Evolutionary conservation across 768 basidiomycete species (phyloP).

Genomic region (Filobasidium floriforme): DNA sequence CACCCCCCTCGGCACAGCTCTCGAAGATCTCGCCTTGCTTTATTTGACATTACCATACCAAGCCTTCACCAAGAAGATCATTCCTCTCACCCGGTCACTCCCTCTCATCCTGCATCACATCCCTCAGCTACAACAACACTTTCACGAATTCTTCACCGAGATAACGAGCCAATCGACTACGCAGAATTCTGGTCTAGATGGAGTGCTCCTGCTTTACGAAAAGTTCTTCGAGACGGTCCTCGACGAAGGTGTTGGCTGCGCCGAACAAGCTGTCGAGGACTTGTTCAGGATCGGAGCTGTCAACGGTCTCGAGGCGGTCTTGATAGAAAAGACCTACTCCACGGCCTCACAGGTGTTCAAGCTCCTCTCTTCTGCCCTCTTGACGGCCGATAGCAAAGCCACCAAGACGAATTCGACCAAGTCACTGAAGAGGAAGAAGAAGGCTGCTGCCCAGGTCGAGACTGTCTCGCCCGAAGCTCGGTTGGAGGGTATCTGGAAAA

Average conservation of each 20-base stretch:
- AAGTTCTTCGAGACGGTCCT: constrained; percentile 39
- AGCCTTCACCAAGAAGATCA: constrained; percentile 31
- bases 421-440: constrained; percentile 2
- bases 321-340: constrained; percentile 42
- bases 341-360: constrained; percentile 40
- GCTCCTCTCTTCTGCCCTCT: constrained; percentile 15
- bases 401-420: neutral
- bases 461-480: neutral
- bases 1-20: constrained; percentile 39
- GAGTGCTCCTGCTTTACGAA: constrained; percentile 39
- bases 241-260: constrained; percentile 29
- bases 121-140: constrained; percentile 24
- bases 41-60: constrained; percentile 42
- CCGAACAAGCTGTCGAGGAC: constrained; percentile 27
- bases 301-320: constrained; percentile 33
- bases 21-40: constrained; percentile 40
- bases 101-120: constrained; percentile 43
- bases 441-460: constrained; percentile 17
- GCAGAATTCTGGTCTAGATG: constrained; percentile 37
- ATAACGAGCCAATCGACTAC: constrained; percentile 28
- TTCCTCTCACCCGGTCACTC: constrained; percentile 38
- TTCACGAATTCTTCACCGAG: constrained; percentile 33
- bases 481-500: constrained; percentile 6
- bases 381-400: constrained; percentile 6
- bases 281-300: constrained; percentile 19